Percentiles rank a stretch among this genome's conserved stretches.
phyloP scores from a whole-genome alignment of 2,329 filamentous ascomycete genomes.

The Harringtonia lauricola region DNA sequence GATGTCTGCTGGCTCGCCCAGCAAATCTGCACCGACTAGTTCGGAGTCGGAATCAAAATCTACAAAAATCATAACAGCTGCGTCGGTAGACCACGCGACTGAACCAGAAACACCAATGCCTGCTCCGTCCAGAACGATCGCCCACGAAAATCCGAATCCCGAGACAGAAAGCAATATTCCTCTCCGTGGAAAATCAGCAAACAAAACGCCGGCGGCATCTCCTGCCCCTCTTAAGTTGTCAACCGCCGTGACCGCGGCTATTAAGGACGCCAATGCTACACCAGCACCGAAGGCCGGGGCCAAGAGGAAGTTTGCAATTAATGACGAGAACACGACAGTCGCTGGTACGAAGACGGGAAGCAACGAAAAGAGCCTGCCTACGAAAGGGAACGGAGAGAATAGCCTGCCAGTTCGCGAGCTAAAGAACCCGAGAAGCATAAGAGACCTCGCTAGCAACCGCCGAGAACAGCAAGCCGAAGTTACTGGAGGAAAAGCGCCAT shows the following conservation, averaged over 20 bases:
- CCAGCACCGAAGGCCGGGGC: conserved; percentile 30
- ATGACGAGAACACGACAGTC: conserved; percentile 38
- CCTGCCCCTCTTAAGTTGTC: too few species aligned
- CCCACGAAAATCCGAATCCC: background rate
- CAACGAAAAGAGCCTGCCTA: conserved; percentile 18
- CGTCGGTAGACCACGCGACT: background rate
- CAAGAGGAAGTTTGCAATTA: conserved; percentile 46
- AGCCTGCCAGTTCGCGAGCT: conserved; percentile 8
- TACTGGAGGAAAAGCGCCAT: conserved; percentile 12
- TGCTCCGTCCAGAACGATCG: background rate
- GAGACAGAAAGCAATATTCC: too few species aligned
- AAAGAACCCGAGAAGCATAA: conserved; percentile 31
- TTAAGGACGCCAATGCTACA: background rate
- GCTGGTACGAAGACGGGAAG: conserved; percentile 17
- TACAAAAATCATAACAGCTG: background rate
- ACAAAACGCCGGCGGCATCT: background rate
- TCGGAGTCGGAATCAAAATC: background rate
- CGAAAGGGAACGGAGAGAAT: conserved; percentile 10
- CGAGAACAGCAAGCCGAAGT: conserved; percentile 23
- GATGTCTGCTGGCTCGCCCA: conserved; percentile 23
- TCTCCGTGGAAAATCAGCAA: background rate
- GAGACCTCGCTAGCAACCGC: conserved; percentile 30
- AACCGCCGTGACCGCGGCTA: background rate
- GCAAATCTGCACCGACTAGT: background rate
- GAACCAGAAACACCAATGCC: background rate